These are phyloP conservation scores for Brassica cretica DNA, from an alignment of 345 rosid genomes.

Conservation along the genomic window DNA sequence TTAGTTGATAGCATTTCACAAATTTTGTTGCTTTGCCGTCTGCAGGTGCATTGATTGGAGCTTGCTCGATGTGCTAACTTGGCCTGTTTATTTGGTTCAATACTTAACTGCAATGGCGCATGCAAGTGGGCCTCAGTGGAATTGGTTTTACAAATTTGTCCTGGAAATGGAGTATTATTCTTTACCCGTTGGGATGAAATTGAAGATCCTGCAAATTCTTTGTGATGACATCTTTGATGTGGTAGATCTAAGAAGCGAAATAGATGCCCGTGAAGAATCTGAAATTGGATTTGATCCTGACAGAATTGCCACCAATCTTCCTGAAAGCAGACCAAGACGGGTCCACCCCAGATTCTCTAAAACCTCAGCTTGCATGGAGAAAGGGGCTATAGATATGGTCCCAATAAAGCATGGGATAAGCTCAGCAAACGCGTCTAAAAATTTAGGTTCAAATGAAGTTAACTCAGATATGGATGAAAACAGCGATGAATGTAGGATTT, in stretches of 20 bases:
- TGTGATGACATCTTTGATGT: slow-evolving; percentile 83
- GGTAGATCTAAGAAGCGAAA: slow-evolving; percentile 66
- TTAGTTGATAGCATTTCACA: slow-evolving; percentile 21
- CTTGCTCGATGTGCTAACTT: slow-evolving; percentile 88
- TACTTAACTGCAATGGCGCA: slow-evolving; percentile 78
- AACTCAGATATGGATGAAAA: slow-evolving; percentile 66
- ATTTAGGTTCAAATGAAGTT: slow-evolving; percentile 38
- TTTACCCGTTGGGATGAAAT: slow-evolving; percentile 60
- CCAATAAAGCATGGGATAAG: slow-evolving; percentile 47
- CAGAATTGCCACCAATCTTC: slow-evolving; percentile 41
- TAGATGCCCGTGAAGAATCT: slow-evolving; percentile 66
- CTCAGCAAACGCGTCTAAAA: slow-evolving; percentile 43
- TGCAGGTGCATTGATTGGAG: slow-evolving; percentile 90
- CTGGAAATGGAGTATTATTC: slow-evolving; percentile 69
- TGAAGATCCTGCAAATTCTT: slow-evolving; percentile 81
- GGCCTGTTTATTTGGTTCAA: slow-evolving; percentile 81
- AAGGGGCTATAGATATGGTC: slow-evolving; percentile 51
- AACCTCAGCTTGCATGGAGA: slow-evolving; percentile 70
- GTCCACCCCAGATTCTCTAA: slow-evolving; percentile 73
- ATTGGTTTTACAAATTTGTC: slow-evolving; percentile 55
- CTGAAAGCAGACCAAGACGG: slow-evolving; percentile 68
- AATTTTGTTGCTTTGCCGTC: slow-evolving; percentile 35
- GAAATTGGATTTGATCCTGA: slow-evolving; percentile 87
- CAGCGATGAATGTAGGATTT: slow-evolving; percentile 91
- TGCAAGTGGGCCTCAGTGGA: slow-evolving; percentile 62